phyloP scores from a whole-genome alignment of 1,139 yeast genomes.

The Groenewaldozyma sp. region DNA sequence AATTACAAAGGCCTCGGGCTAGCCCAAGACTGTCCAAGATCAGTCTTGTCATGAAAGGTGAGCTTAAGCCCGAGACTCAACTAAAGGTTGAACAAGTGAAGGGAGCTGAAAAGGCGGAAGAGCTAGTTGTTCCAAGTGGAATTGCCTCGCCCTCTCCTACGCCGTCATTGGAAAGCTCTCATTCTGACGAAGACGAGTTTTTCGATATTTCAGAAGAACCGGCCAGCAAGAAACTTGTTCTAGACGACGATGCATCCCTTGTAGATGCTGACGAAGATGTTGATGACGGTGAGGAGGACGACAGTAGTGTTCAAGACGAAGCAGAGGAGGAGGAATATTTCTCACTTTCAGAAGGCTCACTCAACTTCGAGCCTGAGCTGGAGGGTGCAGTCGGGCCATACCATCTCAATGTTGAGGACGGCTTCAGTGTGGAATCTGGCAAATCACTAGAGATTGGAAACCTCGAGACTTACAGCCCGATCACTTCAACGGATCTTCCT shows the following conservation, averaged over 20 bases:
- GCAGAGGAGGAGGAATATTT: conserved; percentile 7
- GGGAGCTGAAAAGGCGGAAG: too few species aligned
- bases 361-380: conserved; percentile 4
- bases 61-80: not conserved
- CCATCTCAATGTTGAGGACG: too few species aligned
- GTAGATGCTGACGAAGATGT: conserved; percentile 7
- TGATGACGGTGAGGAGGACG: too few species aligned
- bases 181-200: conserved; percentile 1
- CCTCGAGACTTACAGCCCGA: too few species aligned
- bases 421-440: too few species aligned
- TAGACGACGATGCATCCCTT: not conserved
- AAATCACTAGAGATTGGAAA: too few species aligned
- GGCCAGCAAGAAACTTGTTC: not conserved
- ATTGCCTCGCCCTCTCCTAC: conserved; percentile 1
- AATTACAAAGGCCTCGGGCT: too few species aligned
- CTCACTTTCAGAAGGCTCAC: not conserved
- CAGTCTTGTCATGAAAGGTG: not conserved
- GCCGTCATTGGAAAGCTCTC: not conserved
- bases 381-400: conserved; percentile 1
- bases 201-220: not conserved
- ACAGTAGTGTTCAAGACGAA: conserved; percentile 8
- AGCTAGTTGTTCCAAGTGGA: not conserved
- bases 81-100: conserved; percentile 4
- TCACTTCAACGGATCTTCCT: too few species aligned
- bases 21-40: not conserved